Percentiles rank a stretch among this genome's conserved stretches.
Conservation (phyloP, 257 asterid species). For the Handroanthus guayacan region DNA sequence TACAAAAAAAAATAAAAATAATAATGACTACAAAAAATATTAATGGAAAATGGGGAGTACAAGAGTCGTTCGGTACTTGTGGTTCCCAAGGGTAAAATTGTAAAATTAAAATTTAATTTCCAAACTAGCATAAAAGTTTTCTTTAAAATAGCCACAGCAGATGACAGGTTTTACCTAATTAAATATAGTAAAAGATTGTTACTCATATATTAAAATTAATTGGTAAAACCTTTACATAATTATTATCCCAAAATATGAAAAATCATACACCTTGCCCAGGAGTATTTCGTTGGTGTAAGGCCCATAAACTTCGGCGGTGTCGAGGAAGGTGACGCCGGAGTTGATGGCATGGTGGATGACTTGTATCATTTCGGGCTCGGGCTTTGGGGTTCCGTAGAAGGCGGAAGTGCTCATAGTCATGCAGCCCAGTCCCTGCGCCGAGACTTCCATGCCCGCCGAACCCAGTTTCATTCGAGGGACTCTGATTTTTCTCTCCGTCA, state of each 20-base stretch:
- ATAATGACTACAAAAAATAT: too few relatives aligned
- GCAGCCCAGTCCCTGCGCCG: constrained; percentile 54
- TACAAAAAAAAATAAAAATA: too few relatives aligned
- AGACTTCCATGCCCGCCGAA: constrained; percentile 47
- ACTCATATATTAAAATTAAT: too few relatives aligned
- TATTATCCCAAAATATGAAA: too few relatives aligned
- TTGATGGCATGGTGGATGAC: constrained; percentile 50
- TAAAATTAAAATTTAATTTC: too few relatives aligned
- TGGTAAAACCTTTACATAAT: background rate
- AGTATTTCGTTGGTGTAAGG: constrained; percentile 56
- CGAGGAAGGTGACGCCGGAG: constrained; percentile 49
- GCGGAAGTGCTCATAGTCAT: constrained; percentile 50
- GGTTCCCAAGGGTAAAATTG: too few relatives aligned
- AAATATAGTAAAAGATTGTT: too few relatives aligned
- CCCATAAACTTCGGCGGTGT: constrained; percentile 52
- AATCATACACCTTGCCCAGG: constrained; percentile 40
- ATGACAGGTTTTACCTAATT: too few relatives aligned
- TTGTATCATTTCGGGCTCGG: constrained; percentile 52
- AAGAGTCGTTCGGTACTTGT: too few relatives aligned
- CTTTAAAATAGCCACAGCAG: too few relatives aligned
- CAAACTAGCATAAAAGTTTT: too few relatives aligned
- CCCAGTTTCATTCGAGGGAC: constrained; percentile 51
- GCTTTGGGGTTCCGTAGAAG: constrained; percentile 53
- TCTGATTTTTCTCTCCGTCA: background rate
- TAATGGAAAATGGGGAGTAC: too few relatives aligned